phyloP scores from a whole-genome alignment of 164 flowering plant genomes.

The Annona squamosa region DNA sequence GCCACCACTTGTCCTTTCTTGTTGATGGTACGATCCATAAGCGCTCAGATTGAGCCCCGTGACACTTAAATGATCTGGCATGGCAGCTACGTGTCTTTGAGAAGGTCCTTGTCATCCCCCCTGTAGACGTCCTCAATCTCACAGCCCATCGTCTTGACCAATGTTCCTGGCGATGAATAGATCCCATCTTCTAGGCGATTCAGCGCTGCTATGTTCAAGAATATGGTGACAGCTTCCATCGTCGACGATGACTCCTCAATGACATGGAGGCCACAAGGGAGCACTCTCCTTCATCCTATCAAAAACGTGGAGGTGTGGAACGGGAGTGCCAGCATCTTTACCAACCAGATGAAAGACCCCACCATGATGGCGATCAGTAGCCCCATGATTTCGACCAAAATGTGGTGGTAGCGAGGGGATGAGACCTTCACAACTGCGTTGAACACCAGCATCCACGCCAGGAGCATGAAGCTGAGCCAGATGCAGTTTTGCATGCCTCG shows the following conservation, averaged over 20 bases:
- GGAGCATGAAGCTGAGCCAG: no score
- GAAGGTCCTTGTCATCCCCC: conserved; percentile 75
- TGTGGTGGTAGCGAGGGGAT: no score
- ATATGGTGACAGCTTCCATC: conserved; percentile 95
- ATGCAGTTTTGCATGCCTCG: no score
- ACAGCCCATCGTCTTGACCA: conserved; percentile 75
- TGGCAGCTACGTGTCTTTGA: conserved; percentile 83
- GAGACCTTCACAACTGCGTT: no score
- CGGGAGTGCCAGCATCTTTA: no score
- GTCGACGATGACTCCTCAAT: conserved; percentile 99
- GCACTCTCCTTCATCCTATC: conserved; percentile 8
- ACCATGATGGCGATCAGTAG: no score
- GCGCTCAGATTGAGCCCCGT: conserved; percentile 73
- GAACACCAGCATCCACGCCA: no score
- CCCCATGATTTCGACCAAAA: no score
- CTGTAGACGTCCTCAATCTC: conserved; percentile 80
- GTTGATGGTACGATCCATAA: conserved; percentile 75
- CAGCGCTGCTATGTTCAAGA: conserved; percentile 93
- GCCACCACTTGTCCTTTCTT: conserved; percentile 93
- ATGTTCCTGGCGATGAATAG: conserved; percentile 60
- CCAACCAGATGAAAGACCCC: no score
- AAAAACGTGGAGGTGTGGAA: no score
- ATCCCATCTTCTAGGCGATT: conserved; percentile 90
- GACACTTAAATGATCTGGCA: conserved; percentile 84
- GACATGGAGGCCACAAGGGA: conserved; percentile 97